A percentile compares a stretch with the other conserved stretches of the same genome.
Evolutionary conservation across 805 yeast species (phyloP).

Genomic region (Maudiozyma serrabonitensis): DNA sequence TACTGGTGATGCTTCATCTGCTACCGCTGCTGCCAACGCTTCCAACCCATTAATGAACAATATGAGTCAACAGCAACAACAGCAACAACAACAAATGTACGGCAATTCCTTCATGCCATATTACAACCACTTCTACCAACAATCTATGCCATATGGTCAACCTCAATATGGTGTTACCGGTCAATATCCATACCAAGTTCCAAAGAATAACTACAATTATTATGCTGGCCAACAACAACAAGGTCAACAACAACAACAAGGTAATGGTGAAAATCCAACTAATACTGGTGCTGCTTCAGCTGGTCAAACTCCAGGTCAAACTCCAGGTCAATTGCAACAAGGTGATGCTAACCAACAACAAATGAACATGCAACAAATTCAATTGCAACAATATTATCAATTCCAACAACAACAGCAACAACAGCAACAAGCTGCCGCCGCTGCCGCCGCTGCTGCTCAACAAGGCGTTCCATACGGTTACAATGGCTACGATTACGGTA

Average conservation of each 20-base stretch:
- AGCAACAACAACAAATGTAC: conserved; percentile 22
- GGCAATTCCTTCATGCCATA: conserved; percentile 30
- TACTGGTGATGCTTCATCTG: conserved; percentile 6
- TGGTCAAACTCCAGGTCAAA: conserved; percentile 7
- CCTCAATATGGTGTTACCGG: conserved; percentile 30
- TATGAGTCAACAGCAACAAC: conserved; percentile 6
- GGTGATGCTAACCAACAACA: conserved; percentile 10
- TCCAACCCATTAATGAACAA: neutral
- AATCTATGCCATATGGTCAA: conserved; percentile 30
- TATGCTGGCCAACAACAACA: conserved; percentile 10
- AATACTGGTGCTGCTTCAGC: neutral
- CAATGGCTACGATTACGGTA: conserved; percentile 22
- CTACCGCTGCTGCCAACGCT: conserved; percentile 10
- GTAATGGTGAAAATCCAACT: conserved; percentile 9
- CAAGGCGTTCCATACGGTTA: conserved; percentile 26
- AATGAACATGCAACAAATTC: conserved; percentile 1
- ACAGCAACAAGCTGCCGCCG: conserved; percentile 9
- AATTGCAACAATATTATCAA: conserved; percentile 10
- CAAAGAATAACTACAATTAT: conserved; percentile 20
- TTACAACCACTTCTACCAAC: conserved; percentile 29
- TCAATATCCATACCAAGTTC: conserved; percentile 28
- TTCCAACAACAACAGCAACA: conserved; percentile 26
- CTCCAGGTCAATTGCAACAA: conserved; percentile 22
- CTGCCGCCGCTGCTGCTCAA: conserved; percentile 18
- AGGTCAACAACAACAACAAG: conserved; percentile 12